These are phyloP conservation scores for Sphaerulina musiva DNA, from an alignment of 2,329 filamentous ascomycete genomes.

Conservation along the genomic window DNA sequence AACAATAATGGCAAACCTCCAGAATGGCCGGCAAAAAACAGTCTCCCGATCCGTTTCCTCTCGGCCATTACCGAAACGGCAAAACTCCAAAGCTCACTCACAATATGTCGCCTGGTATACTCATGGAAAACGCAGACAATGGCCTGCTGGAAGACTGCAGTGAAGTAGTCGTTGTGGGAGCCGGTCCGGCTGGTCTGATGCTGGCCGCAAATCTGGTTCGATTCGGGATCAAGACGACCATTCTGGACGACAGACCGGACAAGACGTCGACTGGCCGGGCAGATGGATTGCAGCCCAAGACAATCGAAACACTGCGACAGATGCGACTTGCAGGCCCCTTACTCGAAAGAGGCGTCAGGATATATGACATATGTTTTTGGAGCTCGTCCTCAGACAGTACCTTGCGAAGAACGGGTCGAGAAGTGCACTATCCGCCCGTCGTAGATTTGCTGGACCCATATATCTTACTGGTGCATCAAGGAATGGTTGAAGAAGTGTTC, in stretches of 20 bases:
- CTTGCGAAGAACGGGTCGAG: conserved; percentile 56
- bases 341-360: conserved; percentile 59
- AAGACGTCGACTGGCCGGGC: conserved; percentile 62
- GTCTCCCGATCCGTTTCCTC: background rate
- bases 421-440: conserved; percentile 58
- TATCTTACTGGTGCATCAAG: conserved; percentile 58
- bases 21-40: conserved; percentile 8
- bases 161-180: conserved; percentile 34
- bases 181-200: conserved; percentile 40
- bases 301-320: conserved; percentile 69
- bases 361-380: conserved; percentile 73
- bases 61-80: background rate
- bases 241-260: conserved; percentile 63
- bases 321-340: conserved; percentile 65
- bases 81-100: conserved; percentile 4
- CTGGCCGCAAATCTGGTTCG: conserved; percentile 51
- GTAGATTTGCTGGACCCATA: conserved; percentile 50
- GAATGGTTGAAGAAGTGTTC: conserved; percentile 66
- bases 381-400: conserved; percentile 35
- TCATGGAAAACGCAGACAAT: background rate
- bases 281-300: conserved; percentile 70
- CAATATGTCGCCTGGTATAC: conserved; percentile 15
- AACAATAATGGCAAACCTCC: conserved; percentile 2
- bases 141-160: background rate
- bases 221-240: conserved; percentile 58